phyloP scores from a whole-genome alignment of 768 basidiomycete species.

The Kwoniella bestiolae region DNA sequence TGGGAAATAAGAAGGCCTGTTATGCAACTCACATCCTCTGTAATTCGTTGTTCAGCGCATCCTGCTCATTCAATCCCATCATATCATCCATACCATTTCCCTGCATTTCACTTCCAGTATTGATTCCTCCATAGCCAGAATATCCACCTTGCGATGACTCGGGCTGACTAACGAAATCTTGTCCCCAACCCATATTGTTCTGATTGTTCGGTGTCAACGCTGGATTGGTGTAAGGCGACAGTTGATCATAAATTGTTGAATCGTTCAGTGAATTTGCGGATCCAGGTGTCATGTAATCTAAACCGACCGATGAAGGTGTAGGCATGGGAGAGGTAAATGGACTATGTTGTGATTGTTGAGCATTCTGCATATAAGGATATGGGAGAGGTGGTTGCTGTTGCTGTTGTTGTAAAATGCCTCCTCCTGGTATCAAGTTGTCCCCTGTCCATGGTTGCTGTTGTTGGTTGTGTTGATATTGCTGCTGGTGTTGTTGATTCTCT shows the following conservation, averaged over 20 bases:
- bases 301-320: slow-evolving; percentile 17
- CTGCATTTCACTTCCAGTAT: slow-evolving; percentile 1
- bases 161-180: slow-evolving; percentile 31
- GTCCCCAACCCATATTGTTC: slow-evolving; percentile 20
- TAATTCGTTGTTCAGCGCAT: slow-evolving; percentile 26
- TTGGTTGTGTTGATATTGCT: slow-evolving; percentile 5
- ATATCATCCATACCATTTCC: slow-evolving; percentile 14
- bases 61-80: slow-evolving; percentile 20
- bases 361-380: slow-evolving; percentile 5
- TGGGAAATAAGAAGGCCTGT: background rate
- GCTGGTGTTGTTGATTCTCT: slow-evolving; percentile 13
- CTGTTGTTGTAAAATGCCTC: slow-evolving; percentile 12
- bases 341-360: slow-evolving; percentile 16
- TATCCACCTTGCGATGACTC: slow-evolving; percentile 1
- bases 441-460: slow-evolving; percentile 3
- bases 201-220: slow-evolving; percentile 12
- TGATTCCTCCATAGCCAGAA: background rate
- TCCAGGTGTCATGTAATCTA: slow-evolving; percentile 25
- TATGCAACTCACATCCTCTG: slow-evolving; percentile 30
- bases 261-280: slow-evolving; percentile 18
- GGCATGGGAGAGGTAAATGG: slow-evolving; percentile 19
- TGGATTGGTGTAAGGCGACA: slow-evolving; percentile 10
- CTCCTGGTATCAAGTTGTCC: background rate
- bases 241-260: slow-evolving; percentile 13
- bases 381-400: slow-evolving; percentile 9